Evolutionary conservation across 352 stramenopile genomes (phyloP).

Genomic region (Phytopythium delawarense): DNA sequence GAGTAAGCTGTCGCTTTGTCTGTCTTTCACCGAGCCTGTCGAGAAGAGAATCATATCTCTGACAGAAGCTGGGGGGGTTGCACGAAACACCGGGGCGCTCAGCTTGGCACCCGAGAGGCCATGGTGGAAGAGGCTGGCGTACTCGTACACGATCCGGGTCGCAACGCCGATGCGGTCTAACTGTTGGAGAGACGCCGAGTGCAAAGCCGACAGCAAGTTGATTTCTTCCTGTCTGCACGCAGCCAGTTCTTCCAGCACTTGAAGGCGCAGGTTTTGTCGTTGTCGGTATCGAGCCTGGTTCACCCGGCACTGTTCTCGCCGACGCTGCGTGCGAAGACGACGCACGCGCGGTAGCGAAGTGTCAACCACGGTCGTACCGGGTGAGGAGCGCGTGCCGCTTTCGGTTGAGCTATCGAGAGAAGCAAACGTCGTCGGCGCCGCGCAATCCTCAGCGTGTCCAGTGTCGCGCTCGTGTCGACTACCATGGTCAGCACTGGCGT

Average conservation of each 20-base stretch:
- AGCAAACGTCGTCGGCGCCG: neutral
- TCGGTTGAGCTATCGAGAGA: neutral
- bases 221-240: constrained; percentile 12
- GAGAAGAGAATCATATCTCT: neutral
- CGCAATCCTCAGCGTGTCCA: neutral
- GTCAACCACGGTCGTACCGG: neutral
- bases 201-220: neutral
- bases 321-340: constrained; percentile 18
- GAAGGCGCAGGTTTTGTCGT: constrained; percentile 3
- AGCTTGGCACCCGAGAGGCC: constrained; percentile 12
- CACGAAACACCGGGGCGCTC: neutral
- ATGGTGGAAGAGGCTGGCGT: constrained; percentile 26
- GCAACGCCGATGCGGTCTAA: neutral
- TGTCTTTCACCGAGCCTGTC: neutral
- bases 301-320: constrained; percentile 28
- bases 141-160: constrained; percentile 11
- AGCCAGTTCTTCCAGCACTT: constrained; percentile 17
- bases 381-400: neutral
- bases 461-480: neutral
- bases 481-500: neutral
- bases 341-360: neutral
- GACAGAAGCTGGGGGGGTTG: neutral
- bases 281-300: constrained; percentile 35
- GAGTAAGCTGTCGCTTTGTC: neutral
- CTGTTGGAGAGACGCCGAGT: neutral